phyloP scores from a whole-genome alignment of 495 filamentous ascomycete species.

The Tricharina praecox region DNA sequence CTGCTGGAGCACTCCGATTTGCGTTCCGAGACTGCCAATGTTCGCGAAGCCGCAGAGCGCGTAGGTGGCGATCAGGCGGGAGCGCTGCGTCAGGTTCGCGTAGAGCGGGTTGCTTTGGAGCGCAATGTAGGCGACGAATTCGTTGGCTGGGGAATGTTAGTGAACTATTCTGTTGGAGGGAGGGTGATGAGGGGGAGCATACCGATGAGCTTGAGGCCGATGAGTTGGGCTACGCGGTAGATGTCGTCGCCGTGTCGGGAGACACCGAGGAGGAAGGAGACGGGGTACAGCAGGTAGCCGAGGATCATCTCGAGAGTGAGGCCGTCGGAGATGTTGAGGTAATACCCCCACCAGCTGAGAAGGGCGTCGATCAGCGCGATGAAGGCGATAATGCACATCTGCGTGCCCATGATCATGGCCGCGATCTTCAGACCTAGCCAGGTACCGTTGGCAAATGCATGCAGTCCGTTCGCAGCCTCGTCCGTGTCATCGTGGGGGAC shows the following conservation, averaged over 20 bases:
- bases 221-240: conserved; percentile 56
- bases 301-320: conserved; percentile 63
- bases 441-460: conserved; percentile 73
- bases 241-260: conserved; percentile 48
- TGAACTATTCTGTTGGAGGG: not conserved
- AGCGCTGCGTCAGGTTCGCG: conserved; percentile 44
- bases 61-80: conserved; percentile 55
- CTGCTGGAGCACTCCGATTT: conserved; percentile 53
- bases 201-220: conserved; percentile 67
- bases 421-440: conserved; percentile 82
- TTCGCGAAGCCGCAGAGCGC: conserved; percentile 39
- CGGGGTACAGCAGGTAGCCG: conserved; percentile 67
- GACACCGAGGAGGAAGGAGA: conserved; percentile 76
- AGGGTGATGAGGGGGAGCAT: conserved; percentile 14
- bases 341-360: conserved; percentile 76
- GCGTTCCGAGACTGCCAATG: conserved; percentile 19
- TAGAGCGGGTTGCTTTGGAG: conserved; percentile 26
- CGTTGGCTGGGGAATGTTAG: conserved; percentile 20
- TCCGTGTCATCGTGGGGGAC: conserved; percentile 57
- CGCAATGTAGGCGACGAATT: conserved; percentile 33
- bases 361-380: conserved; percentile 59
- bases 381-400: conserved; percentile 74
- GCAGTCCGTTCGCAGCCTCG: conserved; percentile 58
- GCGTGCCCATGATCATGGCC: conserved; percentile 60
- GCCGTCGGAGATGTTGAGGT: conserved; percentile 54